phyloP scores from a whole-genome alignment of 768 basidiomycete genomes.

The Lactarius evosmus region DNA sequence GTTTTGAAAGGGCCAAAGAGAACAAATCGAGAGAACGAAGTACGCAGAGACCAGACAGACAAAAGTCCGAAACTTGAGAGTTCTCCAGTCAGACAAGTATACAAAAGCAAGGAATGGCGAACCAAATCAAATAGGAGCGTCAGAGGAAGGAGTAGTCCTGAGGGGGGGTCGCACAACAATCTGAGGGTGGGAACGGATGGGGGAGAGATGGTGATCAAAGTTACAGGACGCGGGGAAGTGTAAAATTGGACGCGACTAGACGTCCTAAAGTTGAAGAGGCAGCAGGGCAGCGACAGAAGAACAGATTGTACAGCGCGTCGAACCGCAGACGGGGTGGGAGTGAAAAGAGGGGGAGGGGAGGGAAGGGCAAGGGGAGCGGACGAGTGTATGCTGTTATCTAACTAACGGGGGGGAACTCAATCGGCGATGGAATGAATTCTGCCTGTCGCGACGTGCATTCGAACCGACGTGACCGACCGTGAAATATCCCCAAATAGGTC shows the following conservation, averaged over 20 bases:
- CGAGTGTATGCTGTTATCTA: conserved; percentile 21
- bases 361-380: conserved; percentile 1
- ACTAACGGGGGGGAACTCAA: neutral
- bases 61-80: neutral
- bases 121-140: conserved; percentile 3
- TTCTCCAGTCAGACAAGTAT: neutral
- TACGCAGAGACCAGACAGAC: neutral
- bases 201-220: neutral
- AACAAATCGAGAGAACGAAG: conserved; percentile 10
- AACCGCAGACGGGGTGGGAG: conserved; percentile 3
- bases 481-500: conserved; percentile 23
- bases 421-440: conserved; percentile 14
- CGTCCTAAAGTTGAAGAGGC: neutral
- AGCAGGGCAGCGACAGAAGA: conserved; percentile 2
- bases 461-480: conserved; percentile 1
- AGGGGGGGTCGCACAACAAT: neutral
- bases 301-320: conserved; percentile 18
- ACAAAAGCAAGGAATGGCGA: conserved; percentile 18
- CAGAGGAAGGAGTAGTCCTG: neutral
- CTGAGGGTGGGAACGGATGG: neutral
- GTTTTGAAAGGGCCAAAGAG: neutral
- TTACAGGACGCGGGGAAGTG: conserved; percentile 2
- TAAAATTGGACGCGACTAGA: neutral
- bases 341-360: conserved; percentile 1
- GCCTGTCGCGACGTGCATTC: too few species aligned